A percentile compares a stretch with the other conserved stretches of the same genome.
Conservation (phyloP, 2,329 filamentous ascomycete species). For the Paecilomyces niveus region DNA sequence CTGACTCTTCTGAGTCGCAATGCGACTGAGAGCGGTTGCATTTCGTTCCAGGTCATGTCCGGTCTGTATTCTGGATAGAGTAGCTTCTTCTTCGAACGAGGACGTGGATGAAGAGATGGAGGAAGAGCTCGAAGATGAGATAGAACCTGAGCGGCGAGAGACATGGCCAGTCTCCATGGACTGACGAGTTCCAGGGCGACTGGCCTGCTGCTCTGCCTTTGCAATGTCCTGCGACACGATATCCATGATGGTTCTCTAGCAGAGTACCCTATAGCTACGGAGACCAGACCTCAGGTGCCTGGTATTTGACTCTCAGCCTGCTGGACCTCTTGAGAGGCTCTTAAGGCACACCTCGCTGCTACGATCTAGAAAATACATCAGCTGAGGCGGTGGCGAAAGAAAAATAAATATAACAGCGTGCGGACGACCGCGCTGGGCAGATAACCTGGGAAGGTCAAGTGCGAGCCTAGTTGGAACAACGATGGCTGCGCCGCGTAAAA, state of each 20-base stretch:
- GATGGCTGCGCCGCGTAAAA: background rate
- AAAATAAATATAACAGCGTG: background rate
- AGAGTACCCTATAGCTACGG: background rate
- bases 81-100: constrained; percentile 10
- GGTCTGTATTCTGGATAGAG: constrained; percentile 26
- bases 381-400: background rate
- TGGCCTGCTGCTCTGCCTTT: constrained; percentile 26
- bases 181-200: constrained; percentile 9
- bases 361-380: background rate
- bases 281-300: background rate
- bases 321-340: background rate
- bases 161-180: constrained; percentile 7
- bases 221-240: constrained; percentile 28
- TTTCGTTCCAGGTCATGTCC: constrained; percentile 29
- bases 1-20: constrained; percentile 34
- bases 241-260: constrained; percentile 23
- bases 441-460: background rate
- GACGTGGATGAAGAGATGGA: constrained; percentile 17
- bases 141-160: constrained; percentile 10
- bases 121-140: constrained; percentile 14
- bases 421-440: background rate
- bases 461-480: background rate
- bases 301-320: background rate
- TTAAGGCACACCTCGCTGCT: background rate
- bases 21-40: constrained; percentile 32